A percentile compares a stretch with the other conserved stretches of the same genome.
Evolutionary conservation across 1,284 basidiomycete species (phyloP).

Genomic region (Hymenochaete sp.): DNA sequence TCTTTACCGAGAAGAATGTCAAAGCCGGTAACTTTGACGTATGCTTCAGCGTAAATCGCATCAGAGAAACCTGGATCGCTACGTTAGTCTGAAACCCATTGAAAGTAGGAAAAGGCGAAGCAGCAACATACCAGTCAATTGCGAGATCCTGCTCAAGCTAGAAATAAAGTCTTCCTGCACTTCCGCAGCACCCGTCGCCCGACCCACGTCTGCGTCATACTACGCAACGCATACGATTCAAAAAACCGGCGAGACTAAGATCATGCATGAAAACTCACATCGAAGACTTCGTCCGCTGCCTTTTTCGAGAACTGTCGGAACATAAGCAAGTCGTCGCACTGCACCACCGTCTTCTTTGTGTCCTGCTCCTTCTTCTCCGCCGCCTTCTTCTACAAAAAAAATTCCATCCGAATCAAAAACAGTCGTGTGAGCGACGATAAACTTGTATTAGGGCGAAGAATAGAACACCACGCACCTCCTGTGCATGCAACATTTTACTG

Average conservation of each 20-base stretch:
- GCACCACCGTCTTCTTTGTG: slow-evolving; percentile 67
- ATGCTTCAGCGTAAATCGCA: slow-evolving; percentile 96
- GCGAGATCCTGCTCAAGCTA: slow-evolving; percentile 90
- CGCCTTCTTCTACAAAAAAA: slow-evolving; percentile 56
- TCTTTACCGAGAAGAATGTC: slow-evolving; percentile 84
- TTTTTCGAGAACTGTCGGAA: slow-evolving; percentile 97
- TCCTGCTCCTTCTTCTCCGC: slow-evolving; percentile 82
- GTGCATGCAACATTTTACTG: slow-evolving; percentile 87
- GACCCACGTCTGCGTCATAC: slow-evolving; percentile 84
- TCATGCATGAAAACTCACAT: slow-evolving; percentile 45
- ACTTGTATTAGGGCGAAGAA: neutral
- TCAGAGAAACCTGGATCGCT: slow-evolving; percentile 80
- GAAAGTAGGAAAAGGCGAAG: neutral
- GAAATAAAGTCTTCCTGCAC: slow-evolving; percentile 93
- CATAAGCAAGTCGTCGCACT: slow-evolving; percentile 87
- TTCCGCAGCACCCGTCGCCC: slow-evolving; percentile 83
- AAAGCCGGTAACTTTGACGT: slow-evolving; percentile 97
- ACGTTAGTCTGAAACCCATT: slow-evolving; percentile 9
- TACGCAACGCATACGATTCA: slow-evolving; percentile 27
- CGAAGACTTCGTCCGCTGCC: slow-evolving; percentile 67
- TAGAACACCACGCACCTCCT: slow-evolving; percentile 54
- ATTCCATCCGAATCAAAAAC: neutral
- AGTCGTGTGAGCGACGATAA: neutral
- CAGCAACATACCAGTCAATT: slow-evolving; percentile 70
- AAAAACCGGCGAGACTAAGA: neutral